Evolutionary conservation across 2,329 filamentous ascomycete species (phyloP), one percentile per base, ranked within the genome.

Genomic region (Aaosphaeria pasadenensis): DNA sequence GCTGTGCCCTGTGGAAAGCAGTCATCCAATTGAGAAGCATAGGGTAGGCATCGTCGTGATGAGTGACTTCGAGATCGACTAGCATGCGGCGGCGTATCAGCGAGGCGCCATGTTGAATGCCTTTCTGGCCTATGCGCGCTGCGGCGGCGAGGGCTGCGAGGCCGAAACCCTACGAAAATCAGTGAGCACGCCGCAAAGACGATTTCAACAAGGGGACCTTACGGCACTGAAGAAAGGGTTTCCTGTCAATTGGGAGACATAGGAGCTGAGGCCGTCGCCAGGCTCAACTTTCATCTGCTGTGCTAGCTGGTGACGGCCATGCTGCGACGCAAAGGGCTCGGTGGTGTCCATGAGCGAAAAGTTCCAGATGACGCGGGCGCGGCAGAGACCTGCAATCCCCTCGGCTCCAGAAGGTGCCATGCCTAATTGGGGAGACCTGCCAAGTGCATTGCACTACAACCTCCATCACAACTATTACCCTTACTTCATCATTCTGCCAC

Each of bases 1-100:
- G 52, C 78, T 88, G 58, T 62, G 75, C 63, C 46, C 84, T 80
- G 44, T 91, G 89, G 55, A 90, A 89, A 47, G 89, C 81, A 5
- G 91, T 91, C 69, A 99, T 88, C 91, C 94, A 99, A 55, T 91
- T 86, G 7, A 99, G 79, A 39, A 99, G 84, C 92, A 91, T 97
- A 38, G 85, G 85, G 68, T 97, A 99, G 1, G 92, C 91, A 40
- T 90, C 85, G 72, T 99, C 94, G 62, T 92, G 89, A 66, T 90
- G 88, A 70, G 89, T 92, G 71, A 99, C 96, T 72, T 99, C 94
- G 62, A 99, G 85, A 62, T 96, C 91, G 60, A 97, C 89, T 30
- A 99, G 84, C 74, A 99, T 84, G 43, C 92, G 89, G 45, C 87
- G 85, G 43, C 89, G 88, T 49, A 96, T 74, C 48, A 95, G 78